Evolutionary conservation across 176 grass and related monocot species (phyloP), one percentile per base, ranked within the genome.

Genomic region (Tuctoria greenei): DNA sequence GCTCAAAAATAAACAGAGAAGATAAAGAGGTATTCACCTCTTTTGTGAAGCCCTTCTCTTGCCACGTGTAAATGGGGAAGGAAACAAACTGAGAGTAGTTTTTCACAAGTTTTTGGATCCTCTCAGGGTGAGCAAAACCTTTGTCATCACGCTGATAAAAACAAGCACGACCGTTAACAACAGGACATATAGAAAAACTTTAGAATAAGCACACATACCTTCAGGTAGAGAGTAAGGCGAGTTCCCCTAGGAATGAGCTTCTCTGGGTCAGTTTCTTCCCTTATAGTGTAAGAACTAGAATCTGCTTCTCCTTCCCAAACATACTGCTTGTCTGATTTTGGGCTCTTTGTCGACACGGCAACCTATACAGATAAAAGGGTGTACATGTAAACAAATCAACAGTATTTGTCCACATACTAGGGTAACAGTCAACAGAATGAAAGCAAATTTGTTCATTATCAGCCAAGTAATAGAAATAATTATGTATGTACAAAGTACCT

Each of bases 61-160:
- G 85, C 95, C 91, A 99, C 13, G 87, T 95, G 61, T 95, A 99
- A 76, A 99, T 95, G 59, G 92, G 91, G 54, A 99, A 99, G 55
- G 95, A 99, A 75, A 99, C 92, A 90, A 99, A 99, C 67, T 99
- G 95, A 14, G 95, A 99, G 77, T 99, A 99, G 64, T 95, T 99
- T 87, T 95, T 95, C 71, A 99, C 66, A 47, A 99, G 96, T 75
- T 95, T 95, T 76, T 99, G 89, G 45, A 99, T 86, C 87, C 72
- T 92, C 73, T 99, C 96, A 66, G 92, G 96, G 63, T 99, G 96
- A 64, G 96, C 96, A 73, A 92, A 99, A 41, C 88, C 87, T 70
- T 88, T 99, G 58, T 99, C 96, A 20, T 95, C 96, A 61, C 70
- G 80, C 96, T 99, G 63, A 82, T 74, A 73, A 10, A 34, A 68